phyloP scores from a whole-genome alignment of 139 green algal species.

The Zygnema circumcarinatum region DNA sequence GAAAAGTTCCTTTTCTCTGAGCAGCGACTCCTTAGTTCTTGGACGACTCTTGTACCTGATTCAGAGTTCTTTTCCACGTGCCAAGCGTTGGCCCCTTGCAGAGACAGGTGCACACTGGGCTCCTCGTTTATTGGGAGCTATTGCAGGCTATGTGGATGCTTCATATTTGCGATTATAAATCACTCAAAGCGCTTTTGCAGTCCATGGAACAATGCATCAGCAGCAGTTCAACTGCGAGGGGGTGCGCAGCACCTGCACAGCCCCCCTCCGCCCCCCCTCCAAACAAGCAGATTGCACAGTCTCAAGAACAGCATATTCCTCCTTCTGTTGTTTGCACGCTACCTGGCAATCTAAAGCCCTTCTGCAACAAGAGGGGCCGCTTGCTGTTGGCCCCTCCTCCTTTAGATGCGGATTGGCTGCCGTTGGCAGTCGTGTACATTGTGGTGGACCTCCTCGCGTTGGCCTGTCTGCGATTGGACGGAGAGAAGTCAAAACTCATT shows the following conservation, averaged over 20 bases:
- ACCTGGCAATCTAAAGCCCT: background rate
- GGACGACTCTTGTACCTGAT: no score
- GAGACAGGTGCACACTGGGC: background rate
- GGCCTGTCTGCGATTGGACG: background rate
- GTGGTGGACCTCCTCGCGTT: conserved; percentile 13
- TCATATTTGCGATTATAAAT: conserved; percentile 5
- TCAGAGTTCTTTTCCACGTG: no score
- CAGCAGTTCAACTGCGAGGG: background rate
- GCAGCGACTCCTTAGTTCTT: no score
- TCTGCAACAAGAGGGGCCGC: background rate
- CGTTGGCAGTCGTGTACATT: background rate
- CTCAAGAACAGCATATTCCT: background rate
- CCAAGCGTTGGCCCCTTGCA: background rate
- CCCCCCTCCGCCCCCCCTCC: no score
- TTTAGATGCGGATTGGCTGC: conserved; percentile 7
- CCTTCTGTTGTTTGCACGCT: background rate
- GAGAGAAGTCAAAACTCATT: background rate
- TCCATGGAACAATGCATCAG: background rate
- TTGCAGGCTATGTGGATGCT: conserved; percentile 12
- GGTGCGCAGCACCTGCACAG: background rate
- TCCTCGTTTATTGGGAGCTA: background rate
- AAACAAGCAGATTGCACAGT: background rate
- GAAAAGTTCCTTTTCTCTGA: no score
- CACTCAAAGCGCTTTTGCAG: background rate
- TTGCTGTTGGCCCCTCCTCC: background rate